phyloP scores from a whole-genome alignment of 768 basidiomycete species.

The Kockovaella imperatae region DNA sequence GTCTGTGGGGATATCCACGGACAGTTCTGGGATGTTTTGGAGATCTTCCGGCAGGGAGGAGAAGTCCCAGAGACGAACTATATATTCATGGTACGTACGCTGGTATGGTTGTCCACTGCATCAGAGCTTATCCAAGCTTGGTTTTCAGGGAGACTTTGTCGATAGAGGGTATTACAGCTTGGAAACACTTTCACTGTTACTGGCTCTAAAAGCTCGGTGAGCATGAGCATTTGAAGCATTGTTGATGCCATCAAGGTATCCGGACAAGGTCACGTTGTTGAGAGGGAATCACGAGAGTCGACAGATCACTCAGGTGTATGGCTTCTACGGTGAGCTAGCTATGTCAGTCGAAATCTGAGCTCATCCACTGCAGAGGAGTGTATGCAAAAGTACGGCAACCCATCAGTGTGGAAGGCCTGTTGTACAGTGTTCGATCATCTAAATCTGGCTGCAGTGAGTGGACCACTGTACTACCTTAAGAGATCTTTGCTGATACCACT shows the following conservation, averaged over 20 bases:
- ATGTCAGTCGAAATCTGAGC: neutral
- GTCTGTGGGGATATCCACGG: constrained; percentile 90
- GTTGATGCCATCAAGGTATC: constrained; percentile 96
- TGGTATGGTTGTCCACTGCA: neutral
- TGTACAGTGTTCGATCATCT: constrained; percentile 94
- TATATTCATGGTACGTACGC: constrained; percentile 81
- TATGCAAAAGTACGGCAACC: constrained; percentile 93
- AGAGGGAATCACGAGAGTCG: constrained; percentile 98
- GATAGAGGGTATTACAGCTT: constrained; percentile 98
- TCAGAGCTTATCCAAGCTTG: neutral
- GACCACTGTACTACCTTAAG: neutral
- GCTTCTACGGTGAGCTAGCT: constrained; percentile 74
- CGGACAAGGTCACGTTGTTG: constrained; percentile 92
- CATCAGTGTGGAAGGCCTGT: constrained; percentile 93
- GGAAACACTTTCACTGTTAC: constrained; percentile 91
- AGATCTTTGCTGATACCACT: neutral
- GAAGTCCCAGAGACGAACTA: constrained; percentile 99
- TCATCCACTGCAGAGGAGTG: constrained; percentile 62
- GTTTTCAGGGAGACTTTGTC: constrained; percentile 75
- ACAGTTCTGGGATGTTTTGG: constrained; percentile 95
- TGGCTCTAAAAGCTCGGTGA: constrained; percentile 68
- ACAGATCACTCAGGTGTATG: constrained; percentile 99
- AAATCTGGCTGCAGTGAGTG: constrained; percentile 78
- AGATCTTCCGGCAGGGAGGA: constrained; percentile 94
- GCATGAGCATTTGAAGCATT: constrained; percentile 50